Conservation (phyloP, 129 eudicot genomes). For the Gnaphalium uliginosum region DNA sequence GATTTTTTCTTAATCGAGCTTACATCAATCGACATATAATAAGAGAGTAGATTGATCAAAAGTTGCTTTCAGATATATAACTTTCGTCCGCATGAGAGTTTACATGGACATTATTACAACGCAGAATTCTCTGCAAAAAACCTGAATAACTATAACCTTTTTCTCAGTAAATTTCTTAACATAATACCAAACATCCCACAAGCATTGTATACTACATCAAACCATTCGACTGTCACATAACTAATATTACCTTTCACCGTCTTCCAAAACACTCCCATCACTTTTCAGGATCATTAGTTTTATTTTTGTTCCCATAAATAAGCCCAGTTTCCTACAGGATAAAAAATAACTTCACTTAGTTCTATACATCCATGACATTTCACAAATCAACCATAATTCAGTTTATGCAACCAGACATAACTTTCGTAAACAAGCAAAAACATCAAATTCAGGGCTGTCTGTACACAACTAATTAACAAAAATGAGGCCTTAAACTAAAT, state of each 20-base stretch:
- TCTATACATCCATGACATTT: neutral
- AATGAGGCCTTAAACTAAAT: no score
- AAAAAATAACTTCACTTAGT: neutral
- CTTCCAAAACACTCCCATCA: slow-evolving; percentile 20
- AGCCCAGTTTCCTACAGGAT: slow-evolving; percentile 54
- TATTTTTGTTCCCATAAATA: slow-evolving; percentile 57
- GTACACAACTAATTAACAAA: no score
- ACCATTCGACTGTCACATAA: slow-evolving; percentile 15
- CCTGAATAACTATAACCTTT: slow-evolving; percentile 30
- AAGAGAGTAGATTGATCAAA: slow-evolving; percentile 1
- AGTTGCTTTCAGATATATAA: slow-evolving; percentile 19
- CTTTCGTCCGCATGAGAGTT: slow-evolving; percentile 9
- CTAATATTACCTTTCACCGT: slow-evolving; percentile 14
- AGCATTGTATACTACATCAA: slow-evolving; percentile 24
- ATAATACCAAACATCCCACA: slow-evolving; percentile 28
- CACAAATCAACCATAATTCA: neutral
- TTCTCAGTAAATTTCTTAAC: slow-evolving; percentile 19
- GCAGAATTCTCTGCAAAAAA: slow-evolving; percentile 35
- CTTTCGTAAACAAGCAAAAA: no score
- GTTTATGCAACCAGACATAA: neutral
- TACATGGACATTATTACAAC: slow-evolving; percentile 37
- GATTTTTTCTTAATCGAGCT: slow-evolving; percentile 8
- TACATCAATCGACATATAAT: neutral
- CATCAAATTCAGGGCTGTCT: no score
- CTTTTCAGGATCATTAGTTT: slow-evolving; percentile 35